Evolutionary conservation across 2,329 filamentous ascomycete genomes (phyloP).

Genomic region (Huntiella abstrusa): DNA sequence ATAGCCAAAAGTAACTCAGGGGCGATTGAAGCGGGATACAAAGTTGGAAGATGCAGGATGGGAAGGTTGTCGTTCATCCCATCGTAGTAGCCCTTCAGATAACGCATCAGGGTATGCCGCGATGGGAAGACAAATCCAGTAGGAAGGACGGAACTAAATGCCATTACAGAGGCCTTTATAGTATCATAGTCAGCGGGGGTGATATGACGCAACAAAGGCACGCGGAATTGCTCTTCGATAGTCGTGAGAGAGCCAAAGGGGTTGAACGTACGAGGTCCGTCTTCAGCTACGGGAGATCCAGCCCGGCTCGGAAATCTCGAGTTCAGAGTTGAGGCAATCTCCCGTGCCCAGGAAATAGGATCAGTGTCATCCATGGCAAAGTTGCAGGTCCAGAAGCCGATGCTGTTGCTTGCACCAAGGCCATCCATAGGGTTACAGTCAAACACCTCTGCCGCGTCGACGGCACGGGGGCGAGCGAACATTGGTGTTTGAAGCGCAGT

Average conservation of each 20-base stretch:
- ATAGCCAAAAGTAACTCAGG: conserved; percentile 50
- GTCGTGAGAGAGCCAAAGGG: conserved; percentile 14
- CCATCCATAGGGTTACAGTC: conserved; percentile 1
- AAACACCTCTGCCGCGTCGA: not conserved
- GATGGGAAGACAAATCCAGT: conserved; percentile 49
- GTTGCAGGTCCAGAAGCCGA: not conserved
- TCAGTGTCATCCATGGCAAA: not conserved
- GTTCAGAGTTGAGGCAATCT: conserved; percentile 24
- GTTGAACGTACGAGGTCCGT: conserved; percentile 20
- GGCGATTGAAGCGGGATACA: conserved; percentile 43
- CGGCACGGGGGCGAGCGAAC: not conserved
- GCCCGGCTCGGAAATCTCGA: conserved; percentile 37
- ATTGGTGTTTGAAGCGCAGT: not conserved
- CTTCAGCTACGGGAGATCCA: conserved; percentile 33
- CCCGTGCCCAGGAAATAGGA: conserved; percentile 8
- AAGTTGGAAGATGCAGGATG: conserved; percentile 48
- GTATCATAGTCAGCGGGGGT: conserved; percentile 34
- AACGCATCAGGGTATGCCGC: conserved; percentile 47
- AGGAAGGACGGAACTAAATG: conserved; percentile 41
- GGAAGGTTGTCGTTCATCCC: conserved; percentile 42
- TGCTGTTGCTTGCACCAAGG: not conserved
- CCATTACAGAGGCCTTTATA: conserved; percentile 39
- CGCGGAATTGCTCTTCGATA: conserved; percentile 18
- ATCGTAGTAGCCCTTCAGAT: conserved; percentile 50
- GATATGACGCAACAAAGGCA: conserved; percentile 25